Base-by-base conservation (phyloP, 257 asterid species). In the Orobanche coerulescens region DNA sequence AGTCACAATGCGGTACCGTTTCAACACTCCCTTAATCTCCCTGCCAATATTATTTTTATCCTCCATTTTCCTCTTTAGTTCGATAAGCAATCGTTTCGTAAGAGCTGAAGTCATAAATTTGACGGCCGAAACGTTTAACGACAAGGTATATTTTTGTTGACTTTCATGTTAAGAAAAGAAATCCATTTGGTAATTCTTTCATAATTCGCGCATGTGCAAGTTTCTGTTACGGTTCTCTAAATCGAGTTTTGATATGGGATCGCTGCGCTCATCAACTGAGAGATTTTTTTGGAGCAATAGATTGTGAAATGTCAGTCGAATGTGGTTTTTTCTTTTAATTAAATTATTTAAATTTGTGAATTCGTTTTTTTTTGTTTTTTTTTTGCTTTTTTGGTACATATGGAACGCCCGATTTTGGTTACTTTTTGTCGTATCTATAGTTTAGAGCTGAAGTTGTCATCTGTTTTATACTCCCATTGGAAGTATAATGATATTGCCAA, bases 91-190 rank as follows among this genome's bases (percentile, higher is more conserved):
- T 64, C 63, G 55, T 13, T 71, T 74, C 14, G 81, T 73, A 3
- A 51, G 76, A 64, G 95, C 97, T 47, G 99, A 93, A 81, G 92
- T 93, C 56, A 89, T 93, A 56, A 76, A 94, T 64, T 68, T 93
- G 56, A 84, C 89, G 39, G 70, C 75, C 49, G 96, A 89, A 5
- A 86, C 83, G 53, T 93, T 89, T 62, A 79, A 71, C 25, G 97
- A 93, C 69, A 93, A 89, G 96, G 99, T 89, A 78, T 7, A 62
- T 3, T 24, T 24, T 23, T 20, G 10, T 20, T 20, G 28, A 31
- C 16, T 75, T 19, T 31, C 26, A 4, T 18, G 52, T 16, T 46
- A 25, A 47, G 50, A 14, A 20, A 19, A 9, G 8, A 13, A 23
- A 15, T 6, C 10, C 26, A 1, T 53, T 55, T 34, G 22, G 3